phyloP scores from a whole-genome alignment of 2,329 filamentous ascomycete species.

The Colletotrichum phormii region DNA sequence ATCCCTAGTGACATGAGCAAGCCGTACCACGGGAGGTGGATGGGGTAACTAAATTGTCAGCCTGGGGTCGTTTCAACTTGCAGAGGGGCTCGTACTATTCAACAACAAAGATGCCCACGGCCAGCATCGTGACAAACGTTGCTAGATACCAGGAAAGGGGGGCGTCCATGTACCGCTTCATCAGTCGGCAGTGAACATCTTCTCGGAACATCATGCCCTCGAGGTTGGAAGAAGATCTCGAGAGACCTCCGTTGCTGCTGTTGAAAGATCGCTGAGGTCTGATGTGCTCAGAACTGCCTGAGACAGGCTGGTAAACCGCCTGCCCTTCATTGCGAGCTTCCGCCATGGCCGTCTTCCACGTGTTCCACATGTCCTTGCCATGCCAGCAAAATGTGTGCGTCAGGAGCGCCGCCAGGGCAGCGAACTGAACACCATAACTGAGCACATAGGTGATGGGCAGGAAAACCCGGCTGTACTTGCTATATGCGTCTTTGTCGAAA shows the following conservation, averaged over 20 bases:
- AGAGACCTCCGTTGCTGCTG: constrained; percentile 40
- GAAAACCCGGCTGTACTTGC: constrained; percentile 85
- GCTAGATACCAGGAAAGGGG: constrained; percentile 84
- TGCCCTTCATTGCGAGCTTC: constrained; percentile 68
- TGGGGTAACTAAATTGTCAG: constrained; percentile 70
- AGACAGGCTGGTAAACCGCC: constrained; percentile 65
- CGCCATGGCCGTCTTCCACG: constrained; percentile 77
- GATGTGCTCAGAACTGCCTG: constrained; percentile 39
- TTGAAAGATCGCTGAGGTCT: constrained; percentile 24
- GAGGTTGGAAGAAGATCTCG: constrained; percentile 52
- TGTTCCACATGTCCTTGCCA: constrained; percentile 82
- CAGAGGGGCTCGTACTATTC: constrained; percentile 70
- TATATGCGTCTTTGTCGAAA: constrained; percentile 82
- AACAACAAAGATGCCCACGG: constrained; percentile 84
- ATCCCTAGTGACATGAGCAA: constrained; percentile 82
- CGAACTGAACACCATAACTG: constrained; percentile 89
- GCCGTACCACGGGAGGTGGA: constrained; percentile 89
- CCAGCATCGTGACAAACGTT: constrained; percentile 81
- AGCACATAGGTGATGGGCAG: constrained; percentile 88
- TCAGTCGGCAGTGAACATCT: constrained; percentile 86
- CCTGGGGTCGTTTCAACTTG: constrained; percentile 10
- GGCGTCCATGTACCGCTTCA: constrained; percentile 85
- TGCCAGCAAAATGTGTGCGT: constrained; percentile 89
- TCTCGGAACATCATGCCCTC: constrained; percentile 75
- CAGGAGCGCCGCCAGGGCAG: constrained; percentile 80